Base-by-base conservation (phyloP, 73 alveolate species). In the Paramecium sonneborni region DNA sequence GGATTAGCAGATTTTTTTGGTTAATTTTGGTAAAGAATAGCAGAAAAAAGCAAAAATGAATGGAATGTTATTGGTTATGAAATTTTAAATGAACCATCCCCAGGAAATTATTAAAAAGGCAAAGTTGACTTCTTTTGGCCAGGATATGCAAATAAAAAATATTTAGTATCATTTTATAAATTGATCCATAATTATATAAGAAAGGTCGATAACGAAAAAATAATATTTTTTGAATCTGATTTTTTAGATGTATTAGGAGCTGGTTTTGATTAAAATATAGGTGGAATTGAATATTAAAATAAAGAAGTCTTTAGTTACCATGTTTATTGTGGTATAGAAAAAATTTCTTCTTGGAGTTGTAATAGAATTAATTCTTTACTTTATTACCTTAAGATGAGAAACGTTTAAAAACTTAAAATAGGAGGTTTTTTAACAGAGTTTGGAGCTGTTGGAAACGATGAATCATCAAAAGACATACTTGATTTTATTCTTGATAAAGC, bases 71-170 rank as follows among this genome's bases (percentile, higher is more conserved):
- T 96, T 23, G 98, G 99, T 11, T 97, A 96, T 88, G 99, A 97
- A 84, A 92, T 97, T 32, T 85, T 96, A 85, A 97, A 97, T 95
- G 99, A 97, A 67, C 99, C 99, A 10, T 85, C 92, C 39, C 96
- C 98, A 35, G 98, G 97, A 21, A 95, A 93, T 28, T 84, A 93
- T 30, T 93, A 92, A 89, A 92, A 92, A 37, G 92, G 95, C 76
- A 32, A 76, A 46, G 92, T 18, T 85, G 94, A 82, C 88, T 95
- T 44, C 34, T 92, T 87, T 3, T 85, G 79, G 24, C 98, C 98
- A 30, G 93, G 96, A 10, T 79, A 72, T 48, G 97, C 96, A 37
- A 97, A 97, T 88, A 57, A 86, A 6, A 85, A 67, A 10, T 85
- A 88, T 76, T 48, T 97, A 41, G 32, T 93, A 32, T 97, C 97